Base-by-base conservation (phyloP, 1,284 basidiomycete genomes). In the Lentinus polychrous region DNA sequence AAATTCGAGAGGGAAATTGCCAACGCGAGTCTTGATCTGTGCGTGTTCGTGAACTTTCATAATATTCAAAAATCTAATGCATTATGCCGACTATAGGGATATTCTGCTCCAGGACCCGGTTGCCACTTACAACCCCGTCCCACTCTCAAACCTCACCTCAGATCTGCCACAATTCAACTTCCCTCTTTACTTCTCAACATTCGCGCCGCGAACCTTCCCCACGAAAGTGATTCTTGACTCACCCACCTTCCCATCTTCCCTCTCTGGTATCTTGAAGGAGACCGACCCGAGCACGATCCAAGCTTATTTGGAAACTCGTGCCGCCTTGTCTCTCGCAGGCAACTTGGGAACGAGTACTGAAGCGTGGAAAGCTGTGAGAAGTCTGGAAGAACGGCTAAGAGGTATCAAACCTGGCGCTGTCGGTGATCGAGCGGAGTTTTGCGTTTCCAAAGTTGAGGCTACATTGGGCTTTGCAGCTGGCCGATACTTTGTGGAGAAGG, bases 381-480 rank as follows among this genome's bases (percentile, higher is more conserved):
- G 74, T 24, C 72, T 96, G 40, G 67, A 79, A 38, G 90, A 93
- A 63, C 69, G 76, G 31, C 69, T 96, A 39, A 78, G 76, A 37
- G 95, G 95, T 2, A 79, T 96, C 59, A 92, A 92, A 68, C 86
- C 86, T 53, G 95, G 94, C 36, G 87, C 85, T 1, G 74, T 88
- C 35, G 85, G 87, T 48, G 87, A 95, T 58, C 78, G 95, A 27
- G 77, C 81, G 31, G 87, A 94, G 57, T 86, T 79, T 58, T 91
- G 87, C 56, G 73, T 85, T 37, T 71, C 70, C 5, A 71, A 72
- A 51, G 79, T 88, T 2, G 86, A 89, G 56, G 60, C 67, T 42
- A 74, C 74, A 0, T 69, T 91, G 54, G 88, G 88, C 34, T 89
- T 88, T 62, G 86, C 83, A 3, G 73, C 81, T 20, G 87, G 87